These are phyloP conservation scores for Eleusine coracana DNA, from an alignment of 176 grass and related monocot genomes.

Conservation along the genomic window DNA sequence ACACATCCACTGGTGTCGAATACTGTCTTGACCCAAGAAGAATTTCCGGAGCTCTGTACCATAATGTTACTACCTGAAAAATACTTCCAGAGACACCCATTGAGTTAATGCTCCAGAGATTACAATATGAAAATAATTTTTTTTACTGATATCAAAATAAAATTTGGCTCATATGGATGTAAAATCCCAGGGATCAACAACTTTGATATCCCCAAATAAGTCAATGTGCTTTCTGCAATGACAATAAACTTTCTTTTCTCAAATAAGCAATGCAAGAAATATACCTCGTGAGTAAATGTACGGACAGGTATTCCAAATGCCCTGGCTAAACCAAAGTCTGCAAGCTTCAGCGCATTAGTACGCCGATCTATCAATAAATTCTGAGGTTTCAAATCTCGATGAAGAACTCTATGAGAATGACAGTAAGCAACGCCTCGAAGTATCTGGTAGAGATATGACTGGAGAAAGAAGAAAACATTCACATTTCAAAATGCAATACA, in stretches of 20 bases:
- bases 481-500: slow-evolving; percentile 42
- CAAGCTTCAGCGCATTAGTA: slow-evolving; percentile 91
- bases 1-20: slow-evolving; percentile 93
- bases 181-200: background rate
- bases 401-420: slow-evolving; percentile 94
- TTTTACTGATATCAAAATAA: background rate
- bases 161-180: background rate
- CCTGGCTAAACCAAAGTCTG: slow-evolving; percentile 92
- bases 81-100: slow-evolving; percentile 32
- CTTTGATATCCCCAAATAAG: background rate
- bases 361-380: slow-evolving; percentile 92
- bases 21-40: slow-evolving; percentile 85
- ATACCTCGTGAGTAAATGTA: slow-evolving; percentile 96
- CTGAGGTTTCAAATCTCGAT: slow-evolving; percentile 96
- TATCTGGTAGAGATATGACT: slow-evolving; percentile 96
- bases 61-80: slow-evolving; percentile 93
- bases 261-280: slow-evolving; percentile 29
- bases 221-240: background rate
- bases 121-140: background rate
- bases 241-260: background rate
- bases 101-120: slow-evolving; percentile 26
- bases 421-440: slow-evolving; percentile 82
- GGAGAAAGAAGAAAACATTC: slow-evolving; percentile 51
- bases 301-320: slow-evolving; percentile 95
- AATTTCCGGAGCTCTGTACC: slow-evolving; percentile 96